Base-by-base conservation (phyloP, 345 rosid species). In the Euphorbia tirucalli region DNA sequence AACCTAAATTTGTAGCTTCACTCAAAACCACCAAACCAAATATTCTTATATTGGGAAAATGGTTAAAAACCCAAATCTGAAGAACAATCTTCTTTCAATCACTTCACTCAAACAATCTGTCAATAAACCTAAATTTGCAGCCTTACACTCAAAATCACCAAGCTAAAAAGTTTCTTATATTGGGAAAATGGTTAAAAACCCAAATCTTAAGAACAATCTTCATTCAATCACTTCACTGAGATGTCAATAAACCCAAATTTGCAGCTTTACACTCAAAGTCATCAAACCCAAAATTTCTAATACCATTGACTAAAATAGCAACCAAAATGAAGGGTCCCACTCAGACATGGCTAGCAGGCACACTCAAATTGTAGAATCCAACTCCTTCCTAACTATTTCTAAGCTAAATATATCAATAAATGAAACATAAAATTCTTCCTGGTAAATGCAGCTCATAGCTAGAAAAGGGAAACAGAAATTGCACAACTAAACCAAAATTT, bases 361-460 rank as follows among this genome's bases (percentile, higher is more conserved):
- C 37, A 21, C 18, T 18, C 55, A 50, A 65, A 48, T 49, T 18
- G 30, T 28, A 1, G 21, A 11, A 46, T 46, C 37, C 32, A 43
- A 31, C 58, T 66, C 41, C 55, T 35, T 15, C 35, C 41, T 4
- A 65, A 19, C 58, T 49, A 49, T 49, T 19, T 4, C 58, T 28
- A 49, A 48, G 27, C 27, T 28, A 49, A 61, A 65, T 28, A 27
- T 57, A 2, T 46, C 69, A 49, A 16, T 66, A 49, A 66, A 27
- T 18, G 27, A 49, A 66, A 19, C 24, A 27, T 24, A 64, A 15
- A 39, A n/a, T 0, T 22, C 13, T 65, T 65, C 27, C 21, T 9
- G 16, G 57, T 16, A 66, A 66, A 66, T 66, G 27, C 70, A 49
- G 41, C 43, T 66, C 15, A 19, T 32, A 61, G 11, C 25, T 48